Conservation (phyloP, 176 grass and related monocot species). For the Rhynchospora tenuis region DNA sequence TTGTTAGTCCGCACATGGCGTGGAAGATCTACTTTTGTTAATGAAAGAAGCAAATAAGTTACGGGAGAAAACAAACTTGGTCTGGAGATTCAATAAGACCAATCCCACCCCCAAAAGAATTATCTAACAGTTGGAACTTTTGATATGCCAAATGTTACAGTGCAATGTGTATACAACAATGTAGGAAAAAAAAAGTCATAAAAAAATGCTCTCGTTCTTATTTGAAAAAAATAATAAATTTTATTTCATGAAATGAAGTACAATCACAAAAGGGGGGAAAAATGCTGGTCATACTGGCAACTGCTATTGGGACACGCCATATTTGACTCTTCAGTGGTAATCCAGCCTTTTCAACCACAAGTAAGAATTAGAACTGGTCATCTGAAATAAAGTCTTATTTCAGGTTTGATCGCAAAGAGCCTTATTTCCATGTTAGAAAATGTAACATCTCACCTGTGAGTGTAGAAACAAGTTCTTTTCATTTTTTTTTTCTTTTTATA, state of each 20-base stretch:
- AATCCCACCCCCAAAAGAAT: background rate
- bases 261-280: background rate
- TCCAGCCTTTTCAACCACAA: background rate
- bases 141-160: background rate
- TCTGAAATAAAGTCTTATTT: background rate
- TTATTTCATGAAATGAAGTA: background rate
- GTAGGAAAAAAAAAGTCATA: background rate
- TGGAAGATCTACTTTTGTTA: no score
- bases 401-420: background rate
- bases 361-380: no score
- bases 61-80: no score
- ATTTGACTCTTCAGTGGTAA: background rate
- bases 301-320: background rate
- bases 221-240: background rate
- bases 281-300: background rate
- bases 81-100: no score
- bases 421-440: background rate
- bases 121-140: background rate
- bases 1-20: no score
- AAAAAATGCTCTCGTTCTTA: background rate
- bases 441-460: background rate
- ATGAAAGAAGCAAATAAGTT: no score
- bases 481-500: no score
- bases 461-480: background rate
- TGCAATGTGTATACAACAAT: background rate